Conservation (phyloP, 2,329 filamentous ascomycete species). For the Domatiomyces globalis region DNA sequence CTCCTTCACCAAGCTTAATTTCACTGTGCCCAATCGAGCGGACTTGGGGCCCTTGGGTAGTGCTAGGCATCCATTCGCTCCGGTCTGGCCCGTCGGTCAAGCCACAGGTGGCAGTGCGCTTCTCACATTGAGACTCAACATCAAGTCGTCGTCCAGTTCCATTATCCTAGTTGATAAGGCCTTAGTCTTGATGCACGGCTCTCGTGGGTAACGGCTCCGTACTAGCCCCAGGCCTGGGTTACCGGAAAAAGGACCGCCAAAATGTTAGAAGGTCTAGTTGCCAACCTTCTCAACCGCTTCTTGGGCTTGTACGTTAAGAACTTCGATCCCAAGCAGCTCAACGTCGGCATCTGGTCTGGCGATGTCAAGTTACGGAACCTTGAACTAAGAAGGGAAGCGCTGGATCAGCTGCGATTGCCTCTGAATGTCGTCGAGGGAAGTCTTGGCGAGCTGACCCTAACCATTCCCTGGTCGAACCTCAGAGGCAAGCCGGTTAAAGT, state of each 20-base stretch:
- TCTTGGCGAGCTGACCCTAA: conserved; percentile 76
- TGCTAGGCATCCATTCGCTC: background rate
- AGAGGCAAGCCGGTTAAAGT: conserved; percentile 88
- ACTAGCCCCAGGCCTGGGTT: conserved; percentile 50
- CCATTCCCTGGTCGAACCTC: conserved; percentile 95
- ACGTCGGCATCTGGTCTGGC: conserved; percentile 97
- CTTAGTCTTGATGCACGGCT: background rate
- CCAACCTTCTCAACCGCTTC: conserved; percentile 95
- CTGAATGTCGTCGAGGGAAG: conserved; percentile 95
- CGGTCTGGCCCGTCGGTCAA: background rate
- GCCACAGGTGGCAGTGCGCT: background rate
- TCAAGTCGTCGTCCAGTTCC: background rate
- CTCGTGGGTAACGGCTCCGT: background rate
- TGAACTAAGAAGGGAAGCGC: conserved; percentile 81
- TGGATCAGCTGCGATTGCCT: conserved; percentile 91
- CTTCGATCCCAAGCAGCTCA: conserved; percentile 94
- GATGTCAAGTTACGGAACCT: conserved; percentile 92
- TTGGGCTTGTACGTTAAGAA: conserved; percentile 99
- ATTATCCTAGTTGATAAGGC: background rate
- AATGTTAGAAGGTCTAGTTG: conserved; percentile 96
- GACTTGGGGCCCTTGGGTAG: background rate
- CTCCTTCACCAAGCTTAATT: background rate
- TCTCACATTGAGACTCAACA: background rate
- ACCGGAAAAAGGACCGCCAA: conserved; percentile 48
- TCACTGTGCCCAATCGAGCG: background rate